These are phyloP conservation scores for Cordyceps cicadae DNA, from an alignment of 2,329 filamentous ascomycete species.

Conservation along the genomic window DNA sequence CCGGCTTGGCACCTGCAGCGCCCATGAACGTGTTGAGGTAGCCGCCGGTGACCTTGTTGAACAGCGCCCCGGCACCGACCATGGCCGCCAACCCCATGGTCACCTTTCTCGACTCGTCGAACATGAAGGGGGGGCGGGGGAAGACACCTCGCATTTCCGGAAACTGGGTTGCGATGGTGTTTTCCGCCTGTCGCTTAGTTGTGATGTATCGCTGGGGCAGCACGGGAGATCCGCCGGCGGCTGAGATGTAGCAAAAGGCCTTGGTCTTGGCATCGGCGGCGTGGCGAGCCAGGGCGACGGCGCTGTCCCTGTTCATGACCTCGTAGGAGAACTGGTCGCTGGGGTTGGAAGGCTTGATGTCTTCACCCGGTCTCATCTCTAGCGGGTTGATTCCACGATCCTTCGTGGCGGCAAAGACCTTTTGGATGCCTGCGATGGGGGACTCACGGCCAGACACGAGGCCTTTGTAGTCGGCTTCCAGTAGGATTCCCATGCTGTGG, in stretches of 20 bases:
- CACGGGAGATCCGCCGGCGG: constrained; percentile 75
- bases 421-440: constrained; percentile 66
- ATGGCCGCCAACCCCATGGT: constrained; percentile 79
- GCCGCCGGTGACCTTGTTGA: constrained; percentile 72
- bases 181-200: constrained; percentile 88
- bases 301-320: constrained; percentile 89
- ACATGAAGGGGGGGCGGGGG: constrained; percentile 79
- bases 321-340: constrained; percentile 86
- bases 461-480: constrained; percentile 97
- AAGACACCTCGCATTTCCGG: constrained; percentile 73
- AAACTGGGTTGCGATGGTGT: constrained; percentile 62
- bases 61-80: constrained; percentile 62
- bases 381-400: constrained; percentile 62
- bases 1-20: constrained; percentile 72
- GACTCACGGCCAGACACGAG: constrained; percentile 78
- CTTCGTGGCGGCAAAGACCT: constrained; percentile 65
- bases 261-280: constrained; percentile 55
- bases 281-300: constrained; percentile 74
- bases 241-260: constrained; percentile 82
- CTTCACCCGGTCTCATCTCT: constrained; percentile 48
- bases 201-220: constrained; percentile 78
- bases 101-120: constrained; percentile 71
- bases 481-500: constrained; percentile 89
- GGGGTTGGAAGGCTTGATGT: constrained; percentile 56
- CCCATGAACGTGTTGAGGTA: constrained; percentile 71